Percentiles rank a stretch among this genome's conserved stretches.
These are phyloP conservation scores for Marasmius tenuissimus DNA, from an alignment of 1,284 basidiomycete genomes.

Conservation along the genomic window DNA sequence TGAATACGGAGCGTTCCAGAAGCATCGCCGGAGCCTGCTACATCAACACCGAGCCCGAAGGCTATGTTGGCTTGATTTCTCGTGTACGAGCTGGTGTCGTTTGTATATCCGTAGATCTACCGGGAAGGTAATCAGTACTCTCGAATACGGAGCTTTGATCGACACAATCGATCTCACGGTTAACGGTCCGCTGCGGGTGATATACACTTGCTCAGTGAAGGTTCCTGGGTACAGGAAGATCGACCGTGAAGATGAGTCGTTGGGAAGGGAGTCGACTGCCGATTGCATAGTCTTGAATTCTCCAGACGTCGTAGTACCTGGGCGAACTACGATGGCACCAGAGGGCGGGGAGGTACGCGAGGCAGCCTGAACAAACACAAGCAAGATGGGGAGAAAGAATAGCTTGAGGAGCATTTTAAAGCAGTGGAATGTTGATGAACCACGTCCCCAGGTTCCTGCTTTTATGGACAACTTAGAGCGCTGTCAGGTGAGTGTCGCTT, in stretches of 20 bases:
- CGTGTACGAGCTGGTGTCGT: slow-evolving; percentile 33
- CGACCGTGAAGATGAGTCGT: slow-evolving; percentile 39
- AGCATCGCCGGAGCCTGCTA: slow-evolving; percentile 51
- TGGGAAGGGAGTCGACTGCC: slow-evolving; percentile 43
- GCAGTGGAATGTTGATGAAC: no score
- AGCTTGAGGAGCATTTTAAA: not conserved
- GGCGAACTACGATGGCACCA: slow-evolving; percentile 44
- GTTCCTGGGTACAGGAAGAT: slow-evolving; percentile 59
- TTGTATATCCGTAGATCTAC: slow-evolving; percentile 49
- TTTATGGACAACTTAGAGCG: no score
- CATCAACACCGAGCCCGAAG: not conserved
- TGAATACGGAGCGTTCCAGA: slow-evolving; percentile 56
- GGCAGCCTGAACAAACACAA: slow-evolving; percentile 25
- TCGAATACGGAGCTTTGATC: not conserved
- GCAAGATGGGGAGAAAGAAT: slow-evolving; percentile 9
- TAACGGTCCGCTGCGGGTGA: slow-evolving; percentile 45
- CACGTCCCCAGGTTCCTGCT: no score
- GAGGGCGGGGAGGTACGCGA: slow-evolving; percentile 44
- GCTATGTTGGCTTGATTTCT: slow-evolving; percentile 45
- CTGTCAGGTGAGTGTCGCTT: no score
- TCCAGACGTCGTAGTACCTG: slow-evolving; percentile 39
- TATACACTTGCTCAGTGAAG: slow-evolving; percentile 52
- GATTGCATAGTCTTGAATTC: slow-evolving; percentile 42
- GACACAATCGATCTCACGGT: slow-evolving; percentile 27
- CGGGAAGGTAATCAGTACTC: not conserved